Percentiles rank a stretch among this genome's conserved stretches.
phyloP scores from a whole-genome alignment of 176 grass and related monocot genomes.

The Canna indica region DNA sequence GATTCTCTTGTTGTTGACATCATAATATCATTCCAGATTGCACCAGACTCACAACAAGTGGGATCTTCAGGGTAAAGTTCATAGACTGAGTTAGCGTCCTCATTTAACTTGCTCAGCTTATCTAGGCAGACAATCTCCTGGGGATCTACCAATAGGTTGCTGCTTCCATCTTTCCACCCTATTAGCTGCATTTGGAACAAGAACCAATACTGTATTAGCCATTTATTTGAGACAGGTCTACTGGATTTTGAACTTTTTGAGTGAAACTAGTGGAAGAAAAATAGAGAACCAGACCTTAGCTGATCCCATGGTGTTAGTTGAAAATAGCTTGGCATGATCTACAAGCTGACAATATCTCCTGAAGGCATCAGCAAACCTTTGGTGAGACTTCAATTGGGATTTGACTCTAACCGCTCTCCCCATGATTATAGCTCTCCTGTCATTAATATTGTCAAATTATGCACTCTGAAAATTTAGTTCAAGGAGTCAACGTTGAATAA shows the following conservation, averaged over 20 bases:
- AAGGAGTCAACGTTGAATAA: neutral
- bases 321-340: constrained; percentile 68
- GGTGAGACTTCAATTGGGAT: constrained; percentile 80
- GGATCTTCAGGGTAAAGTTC: constrained; percentile 49
- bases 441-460: neutral
- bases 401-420: constrained; percentile 86
- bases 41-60: constrained; percentile 35
- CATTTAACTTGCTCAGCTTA: constrained; percentile 55
- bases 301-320: constrained; percentile 51
- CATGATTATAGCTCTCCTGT: constrained; percentile 78
- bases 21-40: constrained; percentile 68
- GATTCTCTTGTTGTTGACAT: constrained; percentile 19
- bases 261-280: neutral
- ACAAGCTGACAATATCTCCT: constrained; percentile 60
- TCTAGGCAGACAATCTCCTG: constrained; percentile 53
- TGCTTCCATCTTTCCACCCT: constrained; percentile 60
- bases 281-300: constrained; percentile 39
- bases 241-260: neutral
- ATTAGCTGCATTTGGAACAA: constrained; percentile 34
- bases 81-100: constrained; percentile 44
- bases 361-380: constrained; percentile 63
- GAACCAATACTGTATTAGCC: neutral
- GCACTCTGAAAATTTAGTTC: no score
- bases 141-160: constrained; percentile 52
- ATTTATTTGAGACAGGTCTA: neutral